Percentiles rank a stretch among this genome's conserved stretches.
phyloP scores from a whole-genome alignment of 768 basidiomycete species.

The Naganishia friedmannii region DNA sequence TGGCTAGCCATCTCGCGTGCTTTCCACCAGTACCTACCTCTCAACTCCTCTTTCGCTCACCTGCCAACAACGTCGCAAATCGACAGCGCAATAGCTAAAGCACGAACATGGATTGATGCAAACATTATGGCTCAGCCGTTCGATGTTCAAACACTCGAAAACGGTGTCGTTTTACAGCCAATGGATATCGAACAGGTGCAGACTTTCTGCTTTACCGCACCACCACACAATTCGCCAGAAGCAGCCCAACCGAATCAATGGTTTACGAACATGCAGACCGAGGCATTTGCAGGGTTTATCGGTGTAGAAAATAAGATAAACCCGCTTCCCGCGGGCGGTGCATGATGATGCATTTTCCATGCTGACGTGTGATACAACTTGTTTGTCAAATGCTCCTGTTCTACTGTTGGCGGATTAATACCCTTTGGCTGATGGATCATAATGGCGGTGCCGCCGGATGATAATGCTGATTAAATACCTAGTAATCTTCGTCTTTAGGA shows the following conservation, averaged over 20 bases:
- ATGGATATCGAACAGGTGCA: constrained; percentile 61
- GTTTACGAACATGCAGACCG: constrained; percentile 87
- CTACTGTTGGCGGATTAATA: background rate
- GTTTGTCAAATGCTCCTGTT: background rate
- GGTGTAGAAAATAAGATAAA: constrained; percentile 72
- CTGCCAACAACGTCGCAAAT: constrained; percentile 57
- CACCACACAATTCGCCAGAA: constrained; percentile 35
- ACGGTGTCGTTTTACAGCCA: constrained; percentile 29
- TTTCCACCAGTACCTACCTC: constrained; percentile 73
- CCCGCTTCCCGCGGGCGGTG: constrained; percentile 46
- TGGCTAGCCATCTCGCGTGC: constrained; percentile 93
- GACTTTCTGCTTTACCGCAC: constrained; percentile 63
- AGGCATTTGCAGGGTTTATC: constrained; percentile 76
- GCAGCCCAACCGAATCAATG: constrained; percentile 59
- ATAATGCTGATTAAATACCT: background rate
- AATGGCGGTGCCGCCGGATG: background rate
- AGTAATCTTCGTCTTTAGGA: constrained; percentile 18
- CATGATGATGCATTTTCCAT: background rate
- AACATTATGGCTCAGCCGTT: constrained; percentile 55
- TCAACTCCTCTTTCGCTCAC: constrained; percentile 63
- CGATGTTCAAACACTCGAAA: constrained; percentile 32
- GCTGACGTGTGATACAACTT: background rate
- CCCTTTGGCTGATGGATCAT: background rate
- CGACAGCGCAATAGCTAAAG: constrained; percentile 59
- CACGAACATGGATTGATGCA: constrained; percentile 65